Base-by-base conservation (phyloP, 805 yeast species). In the Kodamaea kaohsiungensis region DNA sequence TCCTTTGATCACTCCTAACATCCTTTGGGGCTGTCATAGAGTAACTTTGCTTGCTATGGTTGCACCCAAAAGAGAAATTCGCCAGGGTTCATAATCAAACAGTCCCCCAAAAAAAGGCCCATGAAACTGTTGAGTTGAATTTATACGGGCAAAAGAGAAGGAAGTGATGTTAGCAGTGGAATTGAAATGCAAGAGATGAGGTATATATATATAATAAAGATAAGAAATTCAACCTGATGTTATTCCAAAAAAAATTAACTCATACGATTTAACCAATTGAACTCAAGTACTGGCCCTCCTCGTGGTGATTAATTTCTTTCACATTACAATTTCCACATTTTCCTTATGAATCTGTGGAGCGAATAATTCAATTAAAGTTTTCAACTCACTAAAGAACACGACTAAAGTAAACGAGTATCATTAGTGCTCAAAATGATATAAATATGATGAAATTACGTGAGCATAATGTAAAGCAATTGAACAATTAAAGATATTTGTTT, bases 41-140 rank as follows among this genome's bases (percentile, higher is more conserved):
- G 19, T 25, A 27, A 30, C 35, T 46, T 33, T 43, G 46, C 45
- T 50, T 50, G 53, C 53, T 50, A 48, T 35, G 40, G 46, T 19
- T 19, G 16, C 35, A n/a, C 35, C 53, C 48, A 9, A 22, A 25
- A 25, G 43, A 25, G 48, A 48, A 35, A 43, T 9, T 2, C 18
- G 40, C 33, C 19, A 8, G 53, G 48, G 53, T 7, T 50, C 45
- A 17, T 19, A 50, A 50, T 43, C 33, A 5, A 2, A 22, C 10
- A 7, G 12, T 9, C 22, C 13, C 12, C 8, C 33, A 16, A 43
- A 18, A 15, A 22, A 43, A 22, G 8, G 3, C 6, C n/a, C n/a
- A n/a, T 16, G 45, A 22, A 22, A 22, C 25, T 40, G 43, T 39
- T 12, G 43, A 40, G 45, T 40, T 13, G 17, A 40, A 38, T 19